Base-by-base conservation (phyloP, 331 rosid genomes). In the Acacia pycnantha region DNA sequence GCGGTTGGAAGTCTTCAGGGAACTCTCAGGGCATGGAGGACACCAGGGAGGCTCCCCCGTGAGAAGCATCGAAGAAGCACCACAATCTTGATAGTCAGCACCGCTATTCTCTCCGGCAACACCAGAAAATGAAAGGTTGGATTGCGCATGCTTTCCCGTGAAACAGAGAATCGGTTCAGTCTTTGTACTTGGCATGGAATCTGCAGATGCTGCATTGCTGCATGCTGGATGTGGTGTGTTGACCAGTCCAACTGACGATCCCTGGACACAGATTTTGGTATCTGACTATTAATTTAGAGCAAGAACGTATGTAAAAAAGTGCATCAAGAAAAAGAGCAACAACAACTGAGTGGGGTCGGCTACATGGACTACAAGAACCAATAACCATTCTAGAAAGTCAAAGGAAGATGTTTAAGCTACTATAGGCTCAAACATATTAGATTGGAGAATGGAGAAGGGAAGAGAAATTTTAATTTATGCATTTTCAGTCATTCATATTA, bases 21-120 rank as follows among this genome's bases (percentile, higher is more conserved):
- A 85, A 82, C 43, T 83, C 72, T 92, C 99, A 11, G 92, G 88
- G 80, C 89, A 79, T 70, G 94, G 91, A 85, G 94, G 77, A 85
- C 89, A 89, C 98, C 97, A 93, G 4, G 97, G 99, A 78, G 97
- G 97, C 80, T 95, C 99, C 70, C 96, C 98, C 87, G 84, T 85
- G 81, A 86, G 94, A 81, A 88, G 82, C 93, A 88, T 88, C 51
- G 97, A 81, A 62, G 99, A 95, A 84, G 94, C 97, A 70, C 94
- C 94, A 74, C 98, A 95, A 78, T 92, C 99, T 84, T 91, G 99
- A 91, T 88, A 86, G 77, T 92, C 97, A 46, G 84, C 92, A 73
- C 88, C 85, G 65, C 84, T 84, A 59, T 88, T 89, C 77, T 90
- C 97, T 82, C 97, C 97, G 8, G 88, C 86, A 79, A 79, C 14